phyloP scores from a whole-genome alignment of 139 green algal species.

The Raphidocelis subcapitata region DNA sequence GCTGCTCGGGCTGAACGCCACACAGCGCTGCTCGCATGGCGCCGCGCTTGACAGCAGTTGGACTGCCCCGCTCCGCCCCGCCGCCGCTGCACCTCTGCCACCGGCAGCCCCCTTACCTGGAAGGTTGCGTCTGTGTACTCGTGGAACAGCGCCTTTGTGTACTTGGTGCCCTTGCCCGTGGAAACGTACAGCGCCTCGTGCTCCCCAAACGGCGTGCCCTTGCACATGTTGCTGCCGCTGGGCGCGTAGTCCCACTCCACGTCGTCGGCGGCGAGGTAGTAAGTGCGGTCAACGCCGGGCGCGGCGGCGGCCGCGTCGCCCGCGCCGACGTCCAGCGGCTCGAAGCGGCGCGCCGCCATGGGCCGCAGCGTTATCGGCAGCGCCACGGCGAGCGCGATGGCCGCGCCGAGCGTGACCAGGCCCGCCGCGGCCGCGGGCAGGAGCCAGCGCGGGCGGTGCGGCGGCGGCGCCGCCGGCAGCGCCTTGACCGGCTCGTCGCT shows the following conservation, averaged over 20 bases:
- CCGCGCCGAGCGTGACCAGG: neutral
- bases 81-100: neutral
- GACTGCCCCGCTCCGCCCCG: no score
- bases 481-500: no score
- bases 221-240: conserved; percentile 14
- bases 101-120: neutral
- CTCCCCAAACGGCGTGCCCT: neutral
- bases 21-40: no score
- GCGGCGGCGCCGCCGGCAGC: no score
- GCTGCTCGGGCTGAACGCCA: no score
- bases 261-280: conserved; percentile 43
- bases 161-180: conserved; percentile 32
- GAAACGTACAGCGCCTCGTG: conserved; percentile 11
- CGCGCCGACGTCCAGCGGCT: neutral
- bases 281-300: conserved; percentile 19
- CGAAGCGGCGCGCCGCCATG: neutral
- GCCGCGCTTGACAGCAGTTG: no score
- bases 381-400: conserved; percentile 9
- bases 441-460: no score
- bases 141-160: conserved; percentile 40
- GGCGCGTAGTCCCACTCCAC: conserved; percentile 57
- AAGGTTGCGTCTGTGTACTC: conserved; percentile 54
- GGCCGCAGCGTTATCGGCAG: conserved; percentile 4
- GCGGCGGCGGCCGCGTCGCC: neutral
- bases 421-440: neutral